phyloP scores from a whole-genome alignment of 2,329 filamentous ascomycete genomes.

The Leptographium procerum region DNA sequence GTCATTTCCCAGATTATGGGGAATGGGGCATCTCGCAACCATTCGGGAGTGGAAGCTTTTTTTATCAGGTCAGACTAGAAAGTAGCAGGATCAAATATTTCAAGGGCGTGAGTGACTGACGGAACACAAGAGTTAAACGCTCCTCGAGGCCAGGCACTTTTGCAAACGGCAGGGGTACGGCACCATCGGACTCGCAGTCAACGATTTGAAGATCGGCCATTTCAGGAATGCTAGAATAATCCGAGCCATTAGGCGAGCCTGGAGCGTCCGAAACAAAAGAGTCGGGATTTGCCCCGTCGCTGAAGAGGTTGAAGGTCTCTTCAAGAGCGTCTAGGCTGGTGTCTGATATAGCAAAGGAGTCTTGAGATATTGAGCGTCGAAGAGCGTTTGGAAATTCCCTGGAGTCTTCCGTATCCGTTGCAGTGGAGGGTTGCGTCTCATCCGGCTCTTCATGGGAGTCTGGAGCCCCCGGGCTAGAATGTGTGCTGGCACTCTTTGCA shows the following conservation, averaged over 20 bases:
- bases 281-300: background rate
- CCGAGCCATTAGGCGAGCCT: slow-evolving; percentile 2
- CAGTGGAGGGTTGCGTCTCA: slow-evolving; percentile 1
- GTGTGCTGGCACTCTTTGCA: background rate
- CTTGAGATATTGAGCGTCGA: background rate
- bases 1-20: slow-evolving; percentile 41
- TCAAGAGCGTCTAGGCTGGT: slow-evolving; percentile 2
- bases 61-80: background rate
- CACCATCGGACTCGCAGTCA: background rate
- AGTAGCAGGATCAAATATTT: background rate
- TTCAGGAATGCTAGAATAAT: slow-evolving; percentile 5
- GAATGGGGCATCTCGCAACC: slow-evolving; percentile 33
- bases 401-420: background rate
- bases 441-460: background rate
- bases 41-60: slow-evolving; percentile 28
- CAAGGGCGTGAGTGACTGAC: slow-evolving; percentile 18
- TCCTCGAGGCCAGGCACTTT: slow-evolving; percentile 12
- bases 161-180: background rate
- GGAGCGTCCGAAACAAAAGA: background rate
- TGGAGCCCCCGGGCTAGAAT: background rate
- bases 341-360: slow-evolving; percentile 7
- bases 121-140: slow-evolving; percentile 26
- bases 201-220: slow-evolving; percentile 4
- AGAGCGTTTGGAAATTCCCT: background rate
- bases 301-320: slow-evolving; percentile 1